phyloP scores from a whole-genome alignment of 495 filamentous ascomycete genomes.

The Collariella sp. region DNA sequence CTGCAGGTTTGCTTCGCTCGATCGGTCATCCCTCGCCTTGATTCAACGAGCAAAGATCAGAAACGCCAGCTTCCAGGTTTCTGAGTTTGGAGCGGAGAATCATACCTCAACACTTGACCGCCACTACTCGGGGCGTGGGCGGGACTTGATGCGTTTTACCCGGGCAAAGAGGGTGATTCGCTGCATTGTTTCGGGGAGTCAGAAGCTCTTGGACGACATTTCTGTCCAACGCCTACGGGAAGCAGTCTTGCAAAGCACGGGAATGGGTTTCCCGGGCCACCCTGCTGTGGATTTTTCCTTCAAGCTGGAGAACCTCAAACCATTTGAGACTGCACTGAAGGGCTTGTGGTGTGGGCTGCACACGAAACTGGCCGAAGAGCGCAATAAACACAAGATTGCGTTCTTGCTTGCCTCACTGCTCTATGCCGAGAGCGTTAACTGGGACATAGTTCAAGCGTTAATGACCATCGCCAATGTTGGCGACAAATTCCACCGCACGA shows the following conservation, averaged over 20 bases:
- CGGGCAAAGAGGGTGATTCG: neutral
- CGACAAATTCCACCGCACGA: neutral
- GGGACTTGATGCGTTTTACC: neutral
- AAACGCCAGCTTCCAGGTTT: constrained; percentile 38
- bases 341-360: constrained; percentile 16
- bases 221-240: neutral
- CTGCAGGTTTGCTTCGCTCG: neutral
- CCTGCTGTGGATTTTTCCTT: constrained; percentile 3
- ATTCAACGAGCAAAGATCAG: constrained; percentile 39
- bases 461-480: constrained; percentile 10
- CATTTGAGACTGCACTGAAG: neutral
- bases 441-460: constrained; percentile 11
- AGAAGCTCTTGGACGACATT: neutral
- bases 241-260: neutral
- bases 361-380: neutral
- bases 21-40: constrained; percentile 11
- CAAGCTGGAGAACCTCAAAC: neutral
- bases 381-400: constrained; percentile 8
- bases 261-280: neutral
- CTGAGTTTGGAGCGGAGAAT: constrained; percentile 47
- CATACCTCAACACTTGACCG: constrained; percentile 31
- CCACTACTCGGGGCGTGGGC: constrained; percentile 20
- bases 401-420: constrained; percentile 16
- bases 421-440: neutral
- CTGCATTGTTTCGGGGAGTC: neutral